Base-by-base conservation (phyloP, 2,329 filamentous ascomycete species). In the Xylariales sp. region DNA sequence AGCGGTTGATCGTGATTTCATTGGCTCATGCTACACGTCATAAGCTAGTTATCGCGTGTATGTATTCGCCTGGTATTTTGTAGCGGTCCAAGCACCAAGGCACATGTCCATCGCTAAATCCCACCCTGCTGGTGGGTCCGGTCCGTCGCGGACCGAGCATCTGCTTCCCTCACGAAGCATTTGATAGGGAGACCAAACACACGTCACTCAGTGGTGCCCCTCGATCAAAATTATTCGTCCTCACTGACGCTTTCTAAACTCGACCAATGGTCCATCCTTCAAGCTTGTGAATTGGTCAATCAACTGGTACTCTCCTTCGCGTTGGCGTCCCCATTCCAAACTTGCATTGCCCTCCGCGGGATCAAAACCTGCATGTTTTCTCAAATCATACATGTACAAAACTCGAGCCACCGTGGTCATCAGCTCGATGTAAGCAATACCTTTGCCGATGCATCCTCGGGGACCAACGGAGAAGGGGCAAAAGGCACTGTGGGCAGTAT, bases 381-480 rank as follows among this genome's bases (percentile, higher is more conserved):
- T 62, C 59, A 84, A 46, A 43, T 85, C 81, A 43, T 80, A 85
- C 48, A 76, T 43, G 46, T 67, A 84, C 41, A 86, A 51, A 15
- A 78, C 66, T 12, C 81, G 61, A 23, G 81, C 81, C 38, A 86
- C 56, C 3, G 79, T 75, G 5, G 76, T 72, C 36, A 66, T 75
- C 72, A 85, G 75, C 65, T 86, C 82, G 30, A 76, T 69, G 49
- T 85, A 83, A 2, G 81, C 81, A 30, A 85, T 60, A 1, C 74
- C 72, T 67, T 86, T 87, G 0, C 83, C 84, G 38, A 88, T 85
- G 53, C 84, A 88, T 3, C 81, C 81, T 10, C 83, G 65, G 0
- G 82, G 78, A 0, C 84, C 84, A 44, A 86, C 66, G 31, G 75
- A 81, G 50, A 88, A 88, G 2, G 87, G 83, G 45, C 82, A 88